A percentile compares a stretch with the other conserved stretches of the same genome.
Evolutionary conservation across 2,329 filamentous ascomycete species (phyloP).

Genomic region (Penicillium janthinellum): DNA sequence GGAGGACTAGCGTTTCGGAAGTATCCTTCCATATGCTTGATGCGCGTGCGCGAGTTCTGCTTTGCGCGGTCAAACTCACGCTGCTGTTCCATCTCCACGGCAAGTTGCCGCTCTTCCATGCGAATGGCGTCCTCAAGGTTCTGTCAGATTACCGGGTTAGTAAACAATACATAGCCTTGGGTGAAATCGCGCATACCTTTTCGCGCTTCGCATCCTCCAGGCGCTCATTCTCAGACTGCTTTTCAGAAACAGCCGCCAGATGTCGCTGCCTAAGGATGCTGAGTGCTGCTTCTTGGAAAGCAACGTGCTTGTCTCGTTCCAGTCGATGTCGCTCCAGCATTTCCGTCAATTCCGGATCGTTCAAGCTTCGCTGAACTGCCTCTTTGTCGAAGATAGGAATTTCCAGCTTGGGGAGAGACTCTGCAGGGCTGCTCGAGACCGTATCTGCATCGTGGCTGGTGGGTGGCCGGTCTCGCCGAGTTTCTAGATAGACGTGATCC

Average conservation of each 20-base stretch:
- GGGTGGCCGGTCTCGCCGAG: conserved; percentile 11
- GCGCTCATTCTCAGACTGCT: conserved; percentile 32
- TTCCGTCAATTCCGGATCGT: conserved; percentile 33
- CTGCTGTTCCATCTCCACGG: conserved; percentile 47
- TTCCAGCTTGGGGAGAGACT: conserved; percentile 30
- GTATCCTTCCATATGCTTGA: conserved; percentile 53
- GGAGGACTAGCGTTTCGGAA: conserved; percentile 45
- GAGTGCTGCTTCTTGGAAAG: conserved; percentile 38
- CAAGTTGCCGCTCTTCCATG: conserved; percentile 48
- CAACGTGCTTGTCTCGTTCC: conserved; percentile 36
- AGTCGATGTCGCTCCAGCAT: conserved; percentile 35
- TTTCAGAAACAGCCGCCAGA: conserved; percentile 33
- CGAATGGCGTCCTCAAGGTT: conserved; percentile 38
- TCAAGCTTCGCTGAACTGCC: conserved; percentile 37
- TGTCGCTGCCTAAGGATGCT: conserved; percentile 34
- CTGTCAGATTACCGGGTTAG: conserved; percentile 25
- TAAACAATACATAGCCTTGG: not conserved
- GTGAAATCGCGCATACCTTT: conserved; percentile 32
- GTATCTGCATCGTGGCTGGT: conserved; percentile 5
- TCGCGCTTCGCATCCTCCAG: conserved; percentile 40
- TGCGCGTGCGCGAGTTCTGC: conserved; percentile 45
- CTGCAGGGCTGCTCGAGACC: conserved; percentile 17
- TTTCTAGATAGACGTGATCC: conserved; percentile 43
- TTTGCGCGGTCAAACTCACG: conserved; percentile 49
- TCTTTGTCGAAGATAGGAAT: conserved; percentile 40